Percentiles rank a stretch among this genome's conserved stretches.
phyloP scores from a whole-genome alignment of 768 basidiomycete genomes.

The Tremella mesenterica region DNA sequence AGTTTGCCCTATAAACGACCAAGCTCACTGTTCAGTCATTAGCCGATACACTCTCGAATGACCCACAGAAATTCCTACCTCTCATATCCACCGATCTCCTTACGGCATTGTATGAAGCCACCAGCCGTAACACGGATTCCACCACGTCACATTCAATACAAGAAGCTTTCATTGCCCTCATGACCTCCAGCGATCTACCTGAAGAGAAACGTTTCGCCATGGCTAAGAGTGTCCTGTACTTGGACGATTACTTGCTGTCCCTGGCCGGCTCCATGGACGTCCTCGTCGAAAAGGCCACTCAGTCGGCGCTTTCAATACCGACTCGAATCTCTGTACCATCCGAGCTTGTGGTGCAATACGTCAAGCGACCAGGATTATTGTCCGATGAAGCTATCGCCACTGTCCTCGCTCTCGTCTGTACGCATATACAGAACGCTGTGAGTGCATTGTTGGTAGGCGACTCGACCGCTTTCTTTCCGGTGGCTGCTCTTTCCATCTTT shows the following conservation, averaged over 20 bases:
- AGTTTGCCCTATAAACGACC: background rate
- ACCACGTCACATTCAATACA: background rate
- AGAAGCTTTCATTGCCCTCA: background rate
- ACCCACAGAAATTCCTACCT: background rate
- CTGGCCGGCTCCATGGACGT: constrained; percentile 18
- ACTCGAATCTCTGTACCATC: background rate
- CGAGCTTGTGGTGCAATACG: background rate
- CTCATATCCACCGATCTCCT: background rate
- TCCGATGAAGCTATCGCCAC: constrained; percentile 28
- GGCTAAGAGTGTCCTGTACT: constrained; percentile 9
- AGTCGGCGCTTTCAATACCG: constrained; percentile 16
- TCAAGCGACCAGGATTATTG: constrained; percentile 6
- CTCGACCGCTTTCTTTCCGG: background rate
- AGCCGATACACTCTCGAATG: background rate
- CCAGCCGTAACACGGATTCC: too few relatives aligned
- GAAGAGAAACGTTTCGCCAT: constrained; percentile 15
- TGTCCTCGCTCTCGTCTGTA: constrained; percentile 29
- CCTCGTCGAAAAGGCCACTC: constrained; percentile 30
- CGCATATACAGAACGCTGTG: constrained; percentile 26
- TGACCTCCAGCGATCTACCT: constrained; percentile 1
- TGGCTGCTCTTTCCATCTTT: constrained; percentile 24
- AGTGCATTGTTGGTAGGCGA: constrained; percentile 11
- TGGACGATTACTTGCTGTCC: background rate
- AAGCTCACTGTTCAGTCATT: background rate
- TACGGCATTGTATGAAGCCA: background rate